A percentile compares a stretch with the other conserved stretches of the same genome.
These are phyloP conservation scores for Candida ascalaphidarum DNA, from an alignment of 805 yeast genomes.

Conservation along the genomic window DNA sequence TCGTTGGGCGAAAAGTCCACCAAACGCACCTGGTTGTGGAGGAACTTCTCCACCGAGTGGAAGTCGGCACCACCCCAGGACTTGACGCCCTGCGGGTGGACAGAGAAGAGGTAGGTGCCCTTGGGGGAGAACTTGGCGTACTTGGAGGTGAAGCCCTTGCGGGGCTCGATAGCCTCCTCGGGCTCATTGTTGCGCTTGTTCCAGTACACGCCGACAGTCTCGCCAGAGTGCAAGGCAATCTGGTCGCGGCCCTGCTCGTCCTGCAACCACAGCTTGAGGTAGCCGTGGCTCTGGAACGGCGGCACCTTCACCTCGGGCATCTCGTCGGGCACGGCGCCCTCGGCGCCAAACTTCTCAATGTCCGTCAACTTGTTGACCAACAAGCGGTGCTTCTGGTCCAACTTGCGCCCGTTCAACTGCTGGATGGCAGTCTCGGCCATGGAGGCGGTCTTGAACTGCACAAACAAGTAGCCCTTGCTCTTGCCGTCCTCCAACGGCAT, in stretches of 20 bases:
- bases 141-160: slow-evolving; percentile 80
- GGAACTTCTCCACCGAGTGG: slow-evolving; percentile 63
- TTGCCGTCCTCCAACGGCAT: slow-evolving; percentile 77
- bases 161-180: slow-evolving; percentile 69
- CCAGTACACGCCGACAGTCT: slow-evolving; percentile 82
- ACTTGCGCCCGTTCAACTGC: slow-evolving; percentile 76
- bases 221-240: slow-evolving; percentile 69
- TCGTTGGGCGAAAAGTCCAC: slow-evolving; percentile 92
- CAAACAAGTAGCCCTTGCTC: slow-evolving; percentile 81
- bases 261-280: slow-evolving; percentile 83
- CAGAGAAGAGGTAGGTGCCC: slow-evolving; percentile 80
- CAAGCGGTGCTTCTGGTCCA: slow-evolving; percentile 89
- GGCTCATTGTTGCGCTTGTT: slow-evolving; percentile 65
- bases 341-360: slow-evolving; percentile 67
- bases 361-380: slow-evolving; percentile 77
- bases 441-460: slow-evolving; percentile 63
- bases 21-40: slow-evolving; percentile 83
- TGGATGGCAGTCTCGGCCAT: slow-evolving; percentile 74
- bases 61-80: slow-evolving; percentile 91
- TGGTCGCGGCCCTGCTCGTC: slow-evolving; percentile 90
- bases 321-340: slow-evolving; percentile 51
- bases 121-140: slow-evolving; percentile 87
- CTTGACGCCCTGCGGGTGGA: slow-evolving; percentile 92
- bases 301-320: slow-evolving; percentile 69
- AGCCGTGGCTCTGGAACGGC: slow-evolving; percentile 67